These are phyloP conservation scores for Eleusine indica DNA, from an alignment of 176 grass and related monocot species.

Conservation along the genomic window DNA sequence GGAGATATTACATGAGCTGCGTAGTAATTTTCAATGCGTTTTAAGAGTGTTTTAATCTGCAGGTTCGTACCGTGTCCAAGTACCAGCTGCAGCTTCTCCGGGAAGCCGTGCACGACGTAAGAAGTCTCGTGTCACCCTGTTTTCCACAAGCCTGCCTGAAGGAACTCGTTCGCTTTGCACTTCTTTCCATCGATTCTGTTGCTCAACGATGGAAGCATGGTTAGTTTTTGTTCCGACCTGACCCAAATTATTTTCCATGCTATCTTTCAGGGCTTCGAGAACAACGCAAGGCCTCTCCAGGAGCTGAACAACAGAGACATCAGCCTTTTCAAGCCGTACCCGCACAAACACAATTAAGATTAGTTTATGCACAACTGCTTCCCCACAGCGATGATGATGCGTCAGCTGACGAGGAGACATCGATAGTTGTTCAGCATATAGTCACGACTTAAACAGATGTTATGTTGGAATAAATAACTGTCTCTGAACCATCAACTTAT, in stretches of 20 bases:
- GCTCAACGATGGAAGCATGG: no score
- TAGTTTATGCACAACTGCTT: background rate
- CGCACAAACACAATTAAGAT: slow-evolving; percentile 6
- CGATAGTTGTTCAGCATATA: background rate
- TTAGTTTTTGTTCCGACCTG: background rate
- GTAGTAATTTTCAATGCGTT: background rate
- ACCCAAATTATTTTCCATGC: background rate
- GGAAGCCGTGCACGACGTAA: slow-evolving; percentile 73
- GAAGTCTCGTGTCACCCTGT: background rate
- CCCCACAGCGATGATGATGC: background rate
- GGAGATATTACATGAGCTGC: no score
- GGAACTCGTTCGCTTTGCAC: background rate
- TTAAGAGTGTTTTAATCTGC: background rate
- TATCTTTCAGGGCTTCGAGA: slow-evolving; percentile 41
- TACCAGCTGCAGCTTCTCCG: slow-evolving; percentile 64
- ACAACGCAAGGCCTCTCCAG: slow-evolving; percentile 72
- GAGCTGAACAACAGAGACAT: slow-evolving; percentile 44
- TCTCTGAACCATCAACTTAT: no score
- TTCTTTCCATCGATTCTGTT: background rate
- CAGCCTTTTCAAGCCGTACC: slow-evolving; percentile 40
- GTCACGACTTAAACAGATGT: background rate
- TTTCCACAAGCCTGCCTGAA: no score
- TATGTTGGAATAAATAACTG: background rate
- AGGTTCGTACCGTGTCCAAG: slow-evolving; percentile 60
- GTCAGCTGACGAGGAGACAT: background rate